phyloP scores from a whole-genome alignment of 768 basidiomycete genomes.

The Phaeotremella fagi region DNA sequence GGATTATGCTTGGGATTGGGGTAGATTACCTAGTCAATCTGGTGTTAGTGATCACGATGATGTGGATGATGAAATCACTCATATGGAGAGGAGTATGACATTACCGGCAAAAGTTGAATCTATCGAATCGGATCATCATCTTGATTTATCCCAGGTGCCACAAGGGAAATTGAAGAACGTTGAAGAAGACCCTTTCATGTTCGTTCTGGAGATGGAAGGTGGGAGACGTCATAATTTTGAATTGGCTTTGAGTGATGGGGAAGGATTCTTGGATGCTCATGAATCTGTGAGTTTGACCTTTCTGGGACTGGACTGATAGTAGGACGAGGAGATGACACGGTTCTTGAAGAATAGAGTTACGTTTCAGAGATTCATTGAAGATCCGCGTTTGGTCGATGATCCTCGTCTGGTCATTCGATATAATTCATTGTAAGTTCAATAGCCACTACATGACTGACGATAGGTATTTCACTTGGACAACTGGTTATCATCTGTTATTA shows the following conservation, averaged over 20 bases:
- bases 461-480: conserved; percentile 72
- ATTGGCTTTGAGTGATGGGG: conserved; percentile 59
- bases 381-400: conserved; percentile 60
- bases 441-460: background rate
- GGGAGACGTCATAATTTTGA: conserved; percentile 59
- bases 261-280: conserved; percentile 34
- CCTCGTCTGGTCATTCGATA: conserved; percentile 70
- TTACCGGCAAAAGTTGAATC: background rate
- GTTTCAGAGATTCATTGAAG: conserved; percentile 62
- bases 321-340: conserved; percentile 54
- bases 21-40: conserved; percentile 75
- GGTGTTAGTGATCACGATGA: conserved; percentile 51
- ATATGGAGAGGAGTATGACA: background rate
- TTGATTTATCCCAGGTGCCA: background rate
- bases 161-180: conserved; percentile 58
- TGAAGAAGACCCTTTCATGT: conserved; percentile 59
- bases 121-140: conserved; percentile 25
- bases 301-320: conserved; percentile 48
- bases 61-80: conserved; percentile 4
- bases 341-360: conserved; percentile 65
- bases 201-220: conserved; percentile 63
- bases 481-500: conserved; percentile 69
- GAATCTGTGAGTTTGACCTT: conserved; percentile 10
- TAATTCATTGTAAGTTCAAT: conserved; percentile 58
- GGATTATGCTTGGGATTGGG: conserved; percentile 94